Percentiles rank a stretch among this genome's conserved stretches.
Conservation (phyloP, 305 asterid species). For the Galium porrigens region DNA sequence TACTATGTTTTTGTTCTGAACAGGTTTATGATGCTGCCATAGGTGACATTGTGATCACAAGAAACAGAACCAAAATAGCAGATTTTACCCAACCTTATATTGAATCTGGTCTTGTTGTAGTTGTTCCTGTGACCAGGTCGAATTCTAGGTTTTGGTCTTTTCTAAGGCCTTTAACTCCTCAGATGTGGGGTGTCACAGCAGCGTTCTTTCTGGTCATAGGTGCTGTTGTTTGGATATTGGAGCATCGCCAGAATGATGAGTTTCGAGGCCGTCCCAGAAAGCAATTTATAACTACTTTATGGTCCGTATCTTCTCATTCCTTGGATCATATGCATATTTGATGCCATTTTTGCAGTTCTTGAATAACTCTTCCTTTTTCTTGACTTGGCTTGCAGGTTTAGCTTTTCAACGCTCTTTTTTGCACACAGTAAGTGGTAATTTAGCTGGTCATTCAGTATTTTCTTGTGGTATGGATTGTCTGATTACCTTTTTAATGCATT, state of each 20-base stretch:
- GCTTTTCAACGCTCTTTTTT: slow-evolving; percentile 41
- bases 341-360: background rate
- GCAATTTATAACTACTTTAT: slow-evolving; percentile 35
- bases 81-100: slow-evolving; percentile 61
- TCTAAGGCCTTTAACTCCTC: slow-evolving; percentile 31
- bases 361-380: background rate
- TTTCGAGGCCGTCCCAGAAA: slow-evolving; percentile 54
- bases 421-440: slow-evolving; percentile 37
- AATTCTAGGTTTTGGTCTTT: slow-evolving; percentile 39
- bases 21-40: slow-evolving; percentile 49
- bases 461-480: slow-evolving; percentile 8
- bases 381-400: slow-evolving; percentile 31
- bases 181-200: slow-evolving; percentile 36
- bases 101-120: slow-evolving; percentile 56
- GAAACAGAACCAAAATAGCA: slow-evolving; percentile 38
- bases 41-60: slow-evolving; percentile 50
- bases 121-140: slow-evolving; percentile 29
- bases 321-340: background rate
- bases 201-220: slow-evolving; percentile 32
- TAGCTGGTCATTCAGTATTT: background rate
- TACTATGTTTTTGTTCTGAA: slow-evolving; percentile 2
- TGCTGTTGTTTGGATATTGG: slow-evolving; percentile 38
- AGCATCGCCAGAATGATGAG: slow-evolving; percentile 39
- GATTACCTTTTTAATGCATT: slow-evolving; percentile 1
- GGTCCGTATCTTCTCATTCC: slow-evolving; percentile 22